Percentiles rank a stretch among this genome's conserved stretches.
Evolutionary conservation across 75 land plant genomes (phyloP).

Genomic region (Pseudotsuga menziesii): DNA sequence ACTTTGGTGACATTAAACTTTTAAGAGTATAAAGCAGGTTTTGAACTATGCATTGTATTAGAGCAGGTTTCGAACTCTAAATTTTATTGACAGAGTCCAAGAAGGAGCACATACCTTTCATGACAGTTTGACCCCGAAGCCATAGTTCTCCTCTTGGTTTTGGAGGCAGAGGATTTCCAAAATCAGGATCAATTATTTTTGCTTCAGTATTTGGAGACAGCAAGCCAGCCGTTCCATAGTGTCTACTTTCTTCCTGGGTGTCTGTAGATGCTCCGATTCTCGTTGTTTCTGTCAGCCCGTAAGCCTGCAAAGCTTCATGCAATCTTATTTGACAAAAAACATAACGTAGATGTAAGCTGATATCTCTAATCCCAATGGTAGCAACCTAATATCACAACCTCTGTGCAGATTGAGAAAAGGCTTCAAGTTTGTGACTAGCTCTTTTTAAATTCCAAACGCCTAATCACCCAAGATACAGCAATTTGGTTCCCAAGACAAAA

Average conservation of each 20-base stretch:
- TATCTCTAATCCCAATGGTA: too few relatives aligned
- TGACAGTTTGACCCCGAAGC: conserved; percentile 58
- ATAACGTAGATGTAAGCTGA: too few relatives aligned
- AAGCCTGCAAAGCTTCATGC: conserved; percentile 50
- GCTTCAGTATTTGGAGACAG: conserved; percentile 48
- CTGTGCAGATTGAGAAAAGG: too few relatives aligned
- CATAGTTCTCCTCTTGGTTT: conserved; percentile 60
- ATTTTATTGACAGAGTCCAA: background rate
- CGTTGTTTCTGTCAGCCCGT: conserved; percentile 70
- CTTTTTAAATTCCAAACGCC: too few relatives aligned
- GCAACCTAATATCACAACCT: too few relatives aligned
- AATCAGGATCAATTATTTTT: conserved; percentile 56
- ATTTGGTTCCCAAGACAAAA: too few relatives aligned
- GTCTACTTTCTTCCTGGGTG: conserved; percentile 37
- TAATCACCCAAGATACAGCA: too few relatives aligned
- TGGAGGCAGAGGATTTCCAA: conserved; percentile 53
- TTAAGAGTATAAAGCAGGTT: too few relatives aligned
- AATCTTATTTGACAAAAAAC: background rate
- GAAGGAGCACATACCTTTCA: conserved; percentile 49
- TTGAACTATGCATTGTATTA: too few relatives aligned
- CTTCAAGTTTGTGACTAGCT: too few relatives aligned
- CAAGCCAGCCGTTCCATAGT: conserved; percentile 47
- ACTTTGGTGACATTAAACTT: too few relatives aligned
- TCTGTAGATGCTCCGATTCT: conserved; percentile 27
- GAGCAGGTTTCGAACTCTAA: too few relatives aligned